A percentile compares a stretch with the other conserved stretches of the same genome.
These are phyloP conservation scores for Cetradonia linearis DNA, from an alignment of 495 filamentous ascomycete species.

Conservation along the genomic window DNA sequence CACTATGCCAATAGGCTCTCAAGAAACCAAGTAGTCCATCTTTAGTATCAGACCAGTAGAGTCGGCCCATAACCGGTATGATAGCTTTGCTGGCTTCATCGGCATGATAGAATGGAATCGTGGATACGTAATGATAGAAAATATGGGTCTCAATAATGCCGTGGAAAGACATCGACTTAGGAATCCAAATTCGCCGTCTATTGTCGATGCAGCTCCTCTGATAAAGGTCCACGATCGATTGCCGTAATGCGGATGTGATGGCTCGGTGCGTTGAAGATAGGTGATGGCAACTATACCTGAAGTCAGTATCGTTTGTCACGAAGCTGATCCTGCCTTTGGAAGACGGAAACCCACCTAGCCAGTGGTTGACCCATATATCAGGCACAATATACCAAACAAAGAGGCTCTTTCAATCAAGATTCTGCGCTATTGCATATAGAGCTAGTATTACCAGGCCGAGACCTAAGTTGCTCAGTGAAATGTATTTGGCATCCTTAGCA, in stretches of 20 bases:
- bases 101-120: no score
- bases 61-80: conserved; percentile 45
- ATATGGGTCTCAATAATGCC: no score
- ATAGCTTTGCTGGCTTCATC: conserved; percentile 51
- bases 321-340: not conserved
- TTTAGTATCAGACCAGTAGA: conserved; percentile 45
- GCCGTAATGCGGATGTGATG: conserved; percentile 46
- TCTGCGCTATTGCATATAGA: conserved; percentile 52
- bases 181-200: no score
- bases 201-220: conserved; percentile 48
- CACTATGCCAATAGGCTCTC: conserved; percentile 43
- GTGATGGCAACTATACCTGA: conserved; percentile 52
- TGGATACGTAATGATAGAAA: no score
- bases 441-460: conserved; percentile 47
- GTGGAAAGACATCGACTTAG: no score
- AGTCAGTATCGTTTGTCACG: conserved; percentile 24
- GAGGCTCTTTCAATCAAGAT: conserved; percentile 73
- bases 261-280: conserved; percentile 52
- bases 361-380: conserved; percentile 98
- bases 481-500: conserved; percentile 71
- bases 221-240: conserved; percentile 46
- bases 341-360: conserved; percentile 44
- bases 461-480: conserved; percentile 78
- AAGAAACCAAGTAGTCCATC: conserved; percentile 44
- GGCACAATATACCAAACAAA: conserved; percentile 87